These are phyloP conservation scores for Polysphondylium violaceum DNA, from an alignment of 78 protist species.

Conservation along the genomic window DNA sequence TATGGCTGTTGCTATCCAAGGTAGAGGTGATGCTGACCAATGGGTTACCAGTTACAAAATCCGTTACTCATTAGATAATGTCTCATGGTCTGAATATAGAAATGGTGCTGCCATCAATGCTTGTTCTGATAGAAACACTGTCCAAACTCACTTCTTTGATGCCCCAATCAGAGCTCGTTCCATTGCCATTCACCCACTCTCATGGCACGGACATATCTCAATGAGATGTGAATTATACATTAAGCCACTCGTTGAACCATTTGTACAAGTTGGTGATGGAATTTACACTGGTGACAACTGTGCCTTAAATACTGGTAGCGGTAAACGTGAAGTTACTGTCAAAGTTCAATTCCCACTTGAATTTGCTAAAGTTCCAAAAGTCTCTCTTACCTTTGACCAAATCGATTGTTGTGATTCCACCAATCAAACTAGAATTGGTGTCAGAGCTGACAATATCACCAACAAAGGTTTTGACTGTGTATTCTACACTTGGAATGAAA, in stretches of 20 bases:
- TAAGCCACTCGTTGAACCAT: conserved; percentile 2
- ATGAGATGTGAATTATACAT: conserved; percentile 27
- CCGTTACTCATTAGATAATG: conserved; percentile 39
- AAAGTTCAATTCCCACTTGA: conserved; percentile 12
- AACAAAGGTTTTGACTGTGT: conserved; percentile 10
- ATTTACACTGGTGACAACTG: conserved; percentile 17
- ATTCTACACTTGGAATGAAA: conserved; percentile 22
- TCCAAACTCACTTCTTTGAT: not conserved
- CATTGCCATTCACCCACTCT: conserved; percentile 43
- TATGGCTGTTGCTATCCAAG: conserved; percentile 16
- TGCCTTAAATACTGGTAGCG: conserved; percentile 15
- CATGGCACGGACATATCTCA: conserved; percentile 16
- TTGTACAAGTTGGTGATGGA: not conserved
- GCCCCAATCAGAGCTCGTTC: conserved; percentile 36
- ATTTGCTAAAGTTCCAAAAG: not conserved
- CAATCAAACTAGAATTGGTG: conserved; percentile 10
- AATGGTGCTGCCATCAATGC: conserved; percentile 2
- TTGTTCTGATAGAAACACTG: conserved; percentile 2
- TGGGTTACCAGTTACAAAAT: conserved; percentile 41
- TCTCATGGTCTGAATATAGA: conserved; percentile 11
- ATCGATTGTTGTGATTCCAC: not conserved
- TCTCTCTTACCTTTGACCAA: not conserved
- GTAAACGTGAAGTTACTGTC: not conserved
- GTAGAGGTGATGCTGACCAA: conserved; percentile 50
- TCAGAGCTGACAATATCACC: conserved; percentile 12